Percentiles rank a stretch among this genome's conserved stretches.
phyloP scores from a whole-genome alignment of 192 early-diverging fungal species.

The Coemansia sp. region DNA sequence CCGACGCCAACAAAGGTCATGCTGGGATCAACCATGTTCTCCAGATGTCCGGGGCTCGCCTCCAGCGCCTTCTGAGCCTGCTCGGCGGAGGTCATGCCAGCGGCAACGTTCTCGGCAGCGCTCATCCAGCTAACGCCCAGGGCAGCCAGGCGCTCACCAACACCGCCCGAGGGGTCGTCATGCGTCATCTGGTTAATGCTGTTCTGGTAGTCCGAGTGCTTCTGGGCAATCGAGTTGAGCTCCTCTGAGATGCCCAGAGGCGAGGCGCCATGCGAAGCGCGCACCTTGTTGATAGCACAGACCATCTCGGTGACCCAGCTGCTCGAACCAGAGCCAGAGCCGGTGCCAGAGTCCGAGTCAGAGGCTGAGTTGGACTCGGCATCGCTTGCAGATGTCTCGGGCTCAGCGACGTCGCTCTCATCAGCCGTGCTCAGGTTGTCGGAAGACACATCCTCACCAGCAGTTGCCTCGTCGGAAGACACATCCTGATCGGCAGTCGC shows the following conservation, averaged over 20 bases:
- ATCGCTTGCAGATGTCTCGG: background rate
- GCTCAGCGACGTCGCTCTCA: background rate
- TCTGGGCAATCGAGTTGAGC: slow-evolving; percentile 33
- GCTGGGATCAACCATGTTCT: slow-evolving; percentile 50
- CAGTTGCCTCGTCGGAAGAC: background rate
- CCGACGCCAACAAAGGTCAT: slow-evolving; percentile 51
- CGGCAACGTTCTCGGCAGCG: slow-evolving; percentile 55
- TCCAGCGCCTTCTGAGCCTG: slow-evolving; percentile 45
- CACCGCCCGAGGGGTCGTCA: slow-evolving; percentile 32
- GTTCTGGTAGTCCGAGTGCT: slow-evolving; percentile 51
- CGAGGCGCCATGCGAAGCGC: slow-evolving; percentile 19
- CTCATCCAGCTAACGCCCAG: slow-evolving; percentile 26
- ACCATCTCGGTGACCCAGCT: slow-evolving; percentile 44
- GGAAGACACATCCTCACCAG: background rate
- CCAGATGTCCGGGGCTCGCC: slow-evolving; percentile 51
- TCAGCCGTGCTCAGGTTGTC: background rate
- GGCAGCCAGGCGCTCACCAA: slow-evolving; percentile 34
- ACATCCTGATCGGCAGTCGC: background rate
- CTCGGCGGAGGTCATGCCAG: slow-evolving; percentile 27
- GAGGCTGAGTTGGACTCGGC: background rate
- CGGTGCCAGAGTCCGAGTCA: slow-evolving; percentile 7
- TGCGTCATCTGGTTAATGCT: slow-evolving; percentile 53
- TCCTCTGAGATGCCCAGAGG: slow-evolving; percentile 32
- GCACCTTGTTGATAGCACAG: slow-evolving; percentile 43
- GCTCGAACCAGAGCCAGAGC: slow-evolving; percentile 5